Percentiles rank a stretch among this genome's conserved stretches.
Conservation (phyloP, 2,329 filamentous ascomycete species). For the Bipolaris oryzae region DNA sequence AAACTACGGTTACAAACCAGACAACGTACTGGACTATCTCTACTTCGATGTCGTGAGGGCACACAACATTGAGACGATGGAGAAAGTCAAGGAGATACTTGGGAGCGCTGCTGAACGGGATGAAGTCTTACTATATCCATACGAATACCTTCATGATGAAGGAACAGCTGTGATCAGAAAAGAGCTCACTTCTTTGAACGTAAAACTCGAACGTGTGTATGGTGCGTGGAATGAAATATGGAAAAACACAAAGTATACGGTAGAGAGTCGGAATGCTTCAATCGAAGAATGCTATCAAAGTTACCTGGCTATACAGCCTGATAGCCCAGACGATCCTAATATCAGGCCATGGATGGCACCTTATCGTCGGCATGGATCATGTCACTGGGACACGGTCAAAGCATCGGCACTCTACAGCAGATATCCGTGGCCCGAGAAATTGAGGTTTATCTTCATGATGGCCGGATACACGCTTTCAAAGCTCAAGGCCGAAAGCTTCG, state of each 20-base stretch:
- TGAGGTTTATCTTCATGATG: conserved; percentile 47
- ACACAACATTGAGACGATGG: conserved; percentile 43
- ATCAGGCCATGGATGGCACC: conserved; percentile 21
- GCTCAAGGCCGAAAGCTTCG: conserved; percentile 39
- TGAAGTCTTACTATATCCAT: conserved; percentile 24
- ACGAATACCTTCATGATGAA: conserved; percentile 1
- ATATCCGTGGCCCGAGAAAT: conserved; percentile 23
- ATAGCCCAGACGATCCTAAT: conserved; percentile 11
- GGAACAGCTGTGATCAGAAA: conserved; percentile 6
- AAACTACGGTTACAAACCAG: conserved; percentile 25
- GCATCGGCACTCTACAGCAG: conserved; percentile 52
- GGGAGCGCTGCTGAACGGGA: conserved; percentile 30
- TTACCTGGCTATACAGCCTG: conserved; percentile 31
- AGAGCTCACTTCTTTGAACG: conserved; percentile 16
- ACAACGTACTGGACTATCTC: conserved; percentile 68
- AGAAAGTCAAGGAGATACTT: conserved; percentile 33
- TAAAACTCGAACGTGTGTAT: neutral
- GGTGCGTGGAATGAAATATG: conserved; percentile 19
- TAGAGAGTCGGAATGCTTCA: conserved; percentile 17
- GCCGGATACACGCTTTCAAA: conserved; percentile 50
- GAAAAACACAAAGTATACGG: conserved; percentile 1
- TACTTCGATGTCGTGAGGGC: conserved; percentile 60
- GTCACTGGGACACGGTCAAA: conserved; percentile 53
- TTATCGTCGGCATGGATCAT: conserved; percentile 18
- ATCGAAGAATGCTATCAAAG: conserved; percentile 27